Percentiles rank a stretch among this genome's conserved stretches.
These are phyloP conservation scores for Barbatosphaeria neglecta DNA, from an alignment of 495 filamentous ascomycete genomes.

Conservation along the genomic window DNA sequence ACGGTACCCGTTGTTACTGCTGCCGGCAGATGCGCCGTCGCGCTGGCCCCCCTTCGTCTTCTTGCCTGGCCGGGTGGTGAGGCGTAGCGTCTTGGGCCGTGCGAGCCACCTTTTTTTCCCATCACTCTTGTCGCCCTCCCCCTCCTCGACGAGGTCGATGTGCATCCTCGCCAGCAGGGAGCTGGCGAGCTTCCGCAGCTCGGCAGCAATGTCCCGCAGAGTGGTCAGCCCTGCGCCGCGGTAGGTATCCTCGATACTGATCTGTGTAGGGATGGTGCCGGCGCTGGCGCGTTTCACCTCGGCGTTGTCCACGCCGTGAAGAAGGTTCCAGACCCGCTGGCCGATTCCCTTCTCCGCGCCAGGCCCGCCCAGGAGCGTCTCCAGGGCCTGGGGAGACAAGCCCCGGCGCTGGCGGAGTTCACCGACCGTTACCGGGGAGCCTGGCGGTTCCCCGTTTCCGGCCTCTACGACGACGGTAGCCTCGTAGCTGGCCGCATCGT, in stretches of 20 bases:
- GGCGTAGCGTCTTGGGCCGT: slow-evolving; percentile 50
- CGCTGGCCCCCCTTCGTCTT: no score
- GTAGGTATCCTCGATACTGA: slow-evolving; percentile 92
- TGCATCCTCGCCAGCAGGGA: slow-evolving; percentile 74
- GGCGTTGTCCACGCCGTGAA: slow-evolving; percentile 51
- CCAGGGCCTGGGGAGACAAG: slow-evolving; percentile 49
- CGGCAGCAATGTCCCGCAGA: slow-evolving; percentile 42
- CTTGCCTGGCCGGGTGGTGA: slow-evolving; percentile 62
- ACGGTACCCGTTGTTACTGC: slow-evolving; percentile 6
- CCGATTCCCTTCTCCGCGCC: slow-evolving; percentile 61
- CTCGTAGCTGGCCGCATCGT: no score
- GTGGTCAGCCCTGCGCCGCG: slow-evolving; percentile 48
- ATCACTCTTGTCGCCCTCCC: slow-evolving; percentile 23
- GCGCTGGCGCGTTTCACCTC: slow-evolving; percentile 60
- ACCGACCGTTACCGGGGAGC: slow-evolving; percentile 45
- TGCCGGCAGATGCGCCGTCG: no score
- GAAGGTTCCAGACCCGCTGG: slow-evolving; percentile 44
- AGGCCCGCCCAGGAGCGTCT: slow-evolving; percentile 54
- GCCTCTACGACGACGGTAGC: no score
- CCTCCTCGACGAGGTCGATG: slow-evolving; percentile 52
- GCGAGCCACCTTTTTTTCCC: slow-evolving; percentile 25
- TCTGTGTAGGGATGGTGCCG: slow-evolving; percentile 66
- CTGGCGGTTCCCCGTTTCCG: slow-evolving; percentile 24
- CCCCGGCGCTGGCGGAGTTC: slow-evolving; percentile 49
- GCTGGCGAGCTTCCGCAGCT: slow-evolving; percentile 48